Evolutionary conservation across 192 early-diverging fungal species (phyloP), one percentile per base, ranked within the genome.

Genomic region (Piromyces sp.): DNA sequence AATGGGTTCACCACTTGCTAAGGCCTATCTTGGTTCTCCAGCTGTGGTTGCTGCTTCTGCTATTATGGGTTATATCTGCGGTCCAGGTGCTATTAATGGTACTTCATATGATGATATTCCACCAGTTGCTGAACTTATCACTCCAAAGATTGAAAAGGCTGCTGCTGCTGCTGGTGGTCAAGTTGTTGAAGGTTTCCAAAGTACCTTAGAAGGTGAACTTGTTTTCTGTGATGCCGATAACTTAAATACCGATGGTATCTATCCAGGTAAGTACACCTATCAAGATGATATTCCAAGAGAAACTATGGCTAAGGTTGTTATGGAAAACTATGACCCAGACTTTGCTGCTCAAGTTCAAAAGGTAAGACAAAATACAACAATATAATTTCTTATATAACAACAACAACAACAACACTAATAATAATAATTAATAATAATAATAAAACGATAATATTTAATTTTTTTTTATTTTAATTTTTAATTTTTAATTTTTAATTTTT

Each of bases 221-320:
- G 42, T 99, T 29, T 98, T 96, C 85, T 93, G 94, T 82, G 93
- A 92, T 26, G 91, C 92, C 13, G 96, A 99, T 89, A 99, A 99
- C 86, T 89, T 99, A 81, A 98, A 98, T 88, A 99, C 97, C 13
- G 97, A 99, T 87, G 97, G 95, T 37, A 98, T 98, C 81, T 99
- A 99, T 84, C 95, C 97, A 11, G 97, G 97, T 58, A 97, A 96
- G 84, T 99, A 98, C 88, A 99, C 96, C 6, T 99, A 99, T 84
- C 92, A 95, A 83, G 97, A 99, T 85, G 95, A 98, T 83, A 92
- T 99, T 85, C 90, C 92, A 14, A 89, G 92, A 13, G 95, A 95
- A 79, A 89, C 92, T 31, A 99, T 99, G 97, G 92, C 91, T 78
- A 88, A 93, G 85, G 95, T 99, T 1, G 97, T 94, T 78, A 99